Evolutionary conservation across 768 basidiomycete species (phyloP).

Genomic region (Strobilomyces confusus): DNA sequence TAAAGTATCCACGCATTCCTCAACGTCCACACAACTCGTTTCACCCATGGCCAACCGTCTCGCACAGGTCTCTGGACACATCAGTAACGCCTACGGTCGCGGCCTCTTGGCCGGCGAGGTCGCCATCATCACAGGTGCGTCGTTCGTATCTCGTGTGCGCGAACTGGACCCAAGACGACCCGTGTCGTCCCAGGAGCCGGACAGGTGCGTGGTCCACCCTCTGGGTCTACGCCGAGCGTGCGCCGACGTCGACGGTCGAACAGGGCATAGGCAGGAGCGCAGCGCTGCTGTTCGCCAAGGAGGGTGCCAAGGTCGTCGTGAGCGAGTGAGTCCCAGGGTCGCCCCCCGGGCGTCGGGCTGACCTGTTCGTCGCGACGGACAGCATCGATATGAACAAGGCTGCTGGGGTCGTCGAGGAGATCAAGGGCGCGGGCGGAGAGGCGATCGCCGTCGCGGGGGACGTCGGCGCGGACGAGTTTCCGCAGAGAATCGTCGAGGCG

Average conservation of each 20-base stretch:
- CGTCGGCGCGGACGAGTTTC: slow-evolving; percentile 80
- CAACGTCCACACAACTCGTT: neutral
- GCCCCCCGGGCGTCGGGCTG: too few species aligned
- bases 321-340: slow-evolving; percentile 59
- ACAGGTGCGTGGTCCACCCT: slow-evolving; percentile 46
- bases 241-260: neutral
- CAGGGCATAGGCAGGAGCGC: slow-evolving; percentile 77
- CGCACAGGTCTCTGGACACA: slow-evolving; percentile 66
- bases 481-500: slow-evolving; percentile 69
- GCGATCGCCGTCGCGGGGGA: slow-evolving; percentile 75
- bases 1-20: neutral
- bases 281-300: slow-evolving; percentile 75
- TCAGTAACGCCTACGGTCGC: slow-evolving; percentile 45
- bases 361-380: neutral
- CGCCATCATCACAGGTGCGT: slow-evolving; percentile 79
- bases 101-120: slow-evolving; percentile 75
- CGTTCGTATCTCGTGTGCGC: neutral
- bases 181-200: slow-evolving; percentile 76
- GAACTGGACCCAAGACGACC: neutral
- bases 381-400: slow-evolving; percentile 75
- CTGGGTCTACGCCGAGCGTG: too few species aligned
- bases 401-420: slow-evolving; percentile 63
- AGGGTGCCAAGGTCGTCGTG: slow-evolving; percentile 84
- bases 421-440: slow-evolving; percentile 68
- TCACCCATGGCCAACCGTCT: slow-evolving; percentile 52